Conservation (phyloP, 768 basidiomycete species). For the Boletellus ananiceps region DNA sequence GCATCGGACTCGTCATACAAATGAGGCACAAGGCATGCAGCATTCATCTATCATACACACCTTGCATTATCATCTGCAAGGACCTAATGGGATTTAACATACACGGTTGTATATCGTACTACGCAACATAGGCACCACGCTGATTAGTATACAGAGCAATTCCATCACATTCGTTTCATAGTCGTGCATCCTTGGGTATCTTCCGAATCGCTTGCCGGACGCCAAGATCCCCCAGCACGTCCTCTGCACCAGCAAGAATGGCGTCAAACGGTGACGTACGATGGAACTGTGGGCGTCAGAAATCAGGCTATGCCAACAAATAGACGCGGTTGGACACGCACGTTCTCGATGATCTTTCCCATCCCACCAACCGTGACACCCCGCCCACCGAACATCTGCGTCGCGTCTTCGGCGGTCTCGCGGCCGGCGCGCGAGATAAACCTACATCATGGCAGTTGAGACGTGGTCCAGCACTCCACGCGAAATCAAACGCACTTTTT, state of each 20-base stretch:
- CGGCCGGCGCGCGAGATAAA: slow-evolving; percentile 57
- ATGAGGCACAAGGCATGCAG: not conserved
- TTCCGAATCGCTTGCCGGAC: slow-evolving; percentile 70
- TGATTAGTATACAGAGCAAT: not conserved
- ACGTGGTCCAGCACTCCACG: not conserved
- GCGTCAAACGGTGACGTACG: slow-evolving; percentile 82
- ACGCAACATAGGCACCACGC: not conserved
- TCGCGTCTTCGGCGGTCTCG: slow-evolving; percentile 61
- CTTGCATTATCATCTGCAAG: not conserved
- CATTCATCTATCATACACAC: slow-evolving; percentile 9
- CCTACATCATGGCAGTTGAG: slow-evolving; percentile 33
- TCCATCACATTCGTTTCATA: slow-evolving; percentile 28
- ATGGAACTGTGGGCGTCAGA: slow-evolving; percentile 51
- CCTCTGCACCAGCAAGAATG: slow-evolving; percentile 76
- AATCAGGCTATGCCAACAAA: not conserved
- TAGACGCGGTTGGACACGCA: slow-evolving; percentile 30
- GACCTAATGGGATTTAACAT: not conserved
- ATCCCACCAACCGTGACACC: slow-evolving; percentile 83
- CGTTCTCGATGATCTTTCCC: slow-evolving; percentile 81
- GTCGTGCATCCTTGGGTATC: slow-evolving; percentile 51
- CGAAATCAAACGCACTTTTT: slow-evolving; percentile 61
- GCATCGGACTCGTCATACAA: not conserved
- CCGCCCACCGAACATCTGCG: slow-evolving; percentile 86
- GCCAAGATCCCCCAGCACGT: slow-evolving; percentile 69
- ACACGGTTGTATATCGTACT: slow-evolving; percentile 7